phyloP scores from a whole-genome alignment of 805 yeast species.

The Candida pseudofarinosa region DNA sequence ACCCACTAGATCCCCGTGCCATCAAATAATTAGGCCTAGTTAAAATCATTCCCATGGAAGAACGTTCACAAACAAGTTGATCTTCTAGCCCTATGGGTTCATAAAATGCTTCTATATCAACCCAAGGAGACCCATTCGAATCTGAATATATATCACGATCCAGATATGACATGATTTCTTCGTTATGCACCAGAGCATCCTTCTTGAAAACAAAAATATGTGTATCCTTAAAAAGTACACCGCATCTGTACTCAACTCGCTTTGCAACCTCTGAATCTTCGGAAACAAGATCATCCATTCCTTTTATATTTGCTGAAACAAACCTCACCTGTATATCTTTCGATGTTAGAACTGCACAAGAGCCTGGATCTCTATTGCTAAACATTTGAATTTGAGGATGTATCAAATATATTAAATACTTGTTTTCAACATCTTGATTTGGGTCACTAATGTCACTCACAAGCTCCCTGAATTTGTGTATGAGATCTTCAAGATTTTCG shows the following conservation, averaged over 20 bases:
- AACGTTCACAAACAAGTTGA: slow-evolving; percentile 32
- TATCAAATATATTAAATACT: slow-evolving; percentile 62
- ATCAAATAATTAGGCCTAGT: slow-evolving; percentile 52
- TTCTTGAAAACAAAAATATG: slow-evolving; percentile 50
- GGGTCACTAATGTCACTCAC: slow-evolving; percentile 38
- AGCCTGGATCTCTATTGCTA: slow-evolving; percentile 41
- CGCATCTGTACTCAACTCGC: slow-evolving; percentile 53
- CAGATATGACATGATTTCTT: slow-evolving; percentile 27
- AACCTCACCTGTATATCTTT: slow-evolving; percentile 57
- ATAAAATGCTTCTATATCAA: slow-evolving; percentile 65
- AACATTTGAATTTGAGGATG: slow-evolving; percentile 79
- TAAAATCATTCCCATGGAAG: slow-evolving; percentile 40
- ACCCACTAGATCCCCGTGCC: slow-evolving; percentile 22
- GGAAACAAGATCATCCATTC: slow-evolving; percentile 32
- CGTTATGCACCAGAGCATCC: slow-evolving; percentile 21
- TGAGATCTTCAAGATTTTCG: slow-evolving; percentile 27
- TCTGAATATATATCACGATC: slow-evolving; percentile 52
- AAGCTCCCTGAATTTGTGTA: slow-evolving; percentile 50
- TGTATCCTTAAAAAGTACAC: slow-evolving; percentile 52
- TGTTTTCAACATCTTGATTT: slow-evolving; percentile 45
- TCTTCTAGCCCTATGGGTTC: slow-evolving; percentile 35
- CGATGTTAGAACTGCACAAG: slow-evolving; percentile 51
- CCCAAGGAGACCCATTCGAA: slow-evolving; percentile 83
- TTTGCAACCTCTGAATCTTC: slow-evolving; percentile 30
- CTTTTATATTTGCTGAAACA: slow-evolving; percentile 40